Evolutionary conservation across 805 yeast species (phyloP).

Genomic region (Yarrowia keelungensis): DNA sequence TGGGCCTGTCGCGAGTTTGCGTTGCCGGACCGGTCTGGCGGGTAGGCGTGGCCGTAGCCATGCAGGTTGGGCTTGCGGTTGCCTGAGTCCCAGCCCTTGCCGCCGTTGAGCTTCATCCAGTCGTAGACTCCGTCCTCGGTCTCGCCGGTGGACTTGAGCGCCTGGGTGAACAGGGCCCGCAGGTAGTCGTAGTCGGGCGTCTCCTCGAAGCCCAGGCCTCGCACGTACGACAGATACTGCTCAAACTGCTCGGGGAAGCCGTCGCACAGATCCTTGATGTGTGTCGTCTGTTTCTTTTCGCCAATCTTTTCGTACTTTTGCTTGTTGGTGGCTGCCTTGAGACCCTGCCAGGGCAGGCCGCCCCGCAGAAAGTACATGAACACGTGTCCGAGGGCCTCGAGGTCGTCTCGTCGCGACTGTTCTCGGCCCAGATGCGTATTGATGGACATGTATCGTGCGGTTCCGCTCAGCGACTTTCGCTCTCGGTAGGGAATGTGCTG

Average conservation of each 20-base stretch:
- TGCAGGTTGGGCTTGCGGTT: slow-evolving; percentile 93
- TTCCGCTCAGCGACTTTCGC: slow-evolving; percentile 93
- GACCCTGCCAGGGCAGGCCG: slow-evolving; percentile 98
- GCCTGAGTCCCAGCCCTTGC: slow-evolving; percentile 93
- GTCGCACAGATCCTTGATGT: slow-evolving; percentile 81
- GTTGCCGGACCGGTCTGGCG: slow-evolving; percentile 53
- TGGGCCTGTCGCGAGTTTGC: slow-evolving; percentile 45
- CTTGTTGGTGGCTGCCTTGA: slow-evolving; percentile 97
- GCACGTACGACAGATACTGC: slow-evolving; percentile 85
- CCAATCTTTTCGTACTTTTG: slow-evolving; percentile 98
- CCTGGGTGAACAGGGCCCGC: slow-evolving; percentile 77
- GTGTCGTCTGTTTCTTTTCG: slow-evolving; percentile 90
- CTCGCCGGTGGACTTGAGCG: slow-evolving; percentile 73
- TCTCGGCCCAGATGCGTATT: slow-evolving; percentile 97
- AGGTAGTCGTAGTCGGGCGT: slow-evolving; percentile 93
- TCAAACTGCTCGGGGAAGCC: slow-evolving; percentile 94
- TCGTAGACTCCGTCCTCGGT: slow-evolving; percentile 89
- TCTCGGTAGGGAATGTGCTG: slow-evolving; percentile 97
- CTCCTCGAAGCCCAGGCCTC: slow-evolving; percentile 89
- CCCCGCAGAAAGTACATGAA: slow-evolving; percentile 94
- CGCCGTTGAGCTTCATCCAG: slow-evolving; percentile 96
- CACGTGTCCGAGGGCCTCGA: slow-evolving; percentile 93
- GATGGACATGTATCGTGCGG: slow-evolving; percentile 96
- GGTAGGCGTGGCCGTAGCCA: slow-evolving; percentile 96
- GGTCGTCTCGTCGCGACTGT: slow-evolving; percentile 94